phyloP scores from a whole-genome alignment of 176 grass and related monocot species.

The Hsuehochloa calcarea region DNA sequence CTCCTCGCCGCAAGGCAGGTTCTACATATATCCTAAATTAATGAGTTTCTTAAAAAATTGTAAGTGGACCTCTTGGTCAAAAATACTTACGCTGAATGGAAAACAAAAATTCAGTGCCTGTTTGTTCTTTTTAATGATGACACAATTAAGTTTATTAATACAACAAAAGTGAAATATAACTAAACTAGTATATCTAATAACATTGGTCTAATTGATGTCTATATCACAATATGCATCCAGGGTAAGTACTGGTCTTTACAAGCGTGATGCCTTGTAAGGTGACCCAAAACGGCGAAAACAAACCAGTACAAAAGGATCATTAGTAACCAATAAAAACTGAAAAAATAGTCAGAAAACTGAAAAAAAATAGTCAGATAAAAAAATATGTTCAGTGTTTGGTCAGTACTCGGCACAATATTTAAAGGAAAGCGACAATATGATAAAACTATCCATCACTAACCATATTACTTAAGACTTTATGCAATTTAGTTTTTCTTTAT shows the following conservation, averaged over 20 bases:
- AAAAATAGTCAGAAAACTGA: background rate
- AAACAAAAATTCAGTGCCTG: background rate
- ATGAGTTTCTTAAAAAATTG: background rate
- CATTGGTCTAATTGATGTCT: background rate
- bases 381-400: background rate
- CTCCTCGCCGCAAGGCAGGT: constrained; percentile 83
- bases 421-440: background rate
- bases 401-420: background rate
- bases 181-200: background rate
- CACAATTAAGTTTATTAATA: background rate
- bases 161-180: background rate
- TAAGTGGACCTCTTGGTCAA: background rate
- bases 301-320: background rate
- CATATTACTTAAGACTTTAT: background rate
- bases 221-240: background rate
- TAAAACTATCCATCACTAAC: background rate
- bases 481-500: constrained; percentile 13
- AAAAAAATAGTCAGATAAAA: background rate
- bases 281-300: background rate
- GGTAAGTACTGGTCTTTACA: background rate
- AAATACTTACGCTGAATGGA: background rate
- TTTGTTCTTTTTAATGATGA: background rate
- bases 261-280: background rate
- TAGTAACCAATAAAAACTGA: background rate
- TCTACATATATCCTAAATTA: constrained; percentile 54